Evolutionary conservation across 371 early-diverging fungal species (phyloP), one percentile per base, ranked within the genome.

Genomic region (Funneliformis caledonium): DNA sequence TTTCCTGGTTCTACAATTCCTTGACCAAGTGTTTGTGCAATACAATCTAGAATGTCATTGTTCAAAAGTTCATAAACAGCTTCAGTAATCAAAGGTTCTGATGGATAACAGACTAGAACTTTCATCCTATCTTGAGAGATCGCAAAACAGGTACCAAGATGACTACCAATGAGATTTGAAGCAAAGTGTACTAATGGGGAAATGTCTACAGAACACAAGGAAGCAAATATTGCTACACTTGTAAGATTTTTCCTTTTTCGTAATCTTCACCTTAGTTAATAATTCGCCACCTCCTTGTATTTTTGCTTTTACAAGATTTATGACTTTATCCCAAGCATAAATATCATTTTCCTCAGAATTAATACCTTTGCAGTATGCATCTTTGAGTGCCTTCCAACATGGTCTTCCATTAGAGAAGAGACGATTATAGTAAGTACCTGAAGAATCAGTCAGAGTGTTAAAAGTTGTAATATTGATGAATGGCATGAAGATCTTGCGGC

Each of bases 71-170:
- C 33, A 6, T 59, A n/a, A 37, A 42, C 56, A 16, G 76, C 76
- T 76, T 76, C 76, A 31, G 61, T 26, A 7, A 42, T 14, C 19
- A 76, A 56, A 3, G 76, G 76, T 61, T 76, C 62, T n/a, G 76
- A 76, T 14, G 62, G 59, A 43, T 76, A 74, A 45, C 19, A 26
- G n/a, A 52, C 26, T 14, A 73, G 31, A 22, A 42, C 9, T 26
- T 50, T 19, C 3, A 11, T 37, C 9, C 52, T 26, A 22, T 73
- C 74, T 26, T 56, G n/a, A 11, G 10, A 31, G 31, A 74, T 42
- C 9, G 59, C 45, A 26, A 74, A n/a, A 45, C 9, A 45, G 3
- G 59, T 74, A 4, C 11, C 74, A 43, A 74, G 42, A n/a, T 74
- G 33, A 6, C 12, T 19, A 22, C 10, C 45, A 22, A 74, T 26